These are phyloP conservation scores for Vigna trinervia DNA, from an alignment of 306 rosid genomes.

Conservation along the genomic window DNA sequence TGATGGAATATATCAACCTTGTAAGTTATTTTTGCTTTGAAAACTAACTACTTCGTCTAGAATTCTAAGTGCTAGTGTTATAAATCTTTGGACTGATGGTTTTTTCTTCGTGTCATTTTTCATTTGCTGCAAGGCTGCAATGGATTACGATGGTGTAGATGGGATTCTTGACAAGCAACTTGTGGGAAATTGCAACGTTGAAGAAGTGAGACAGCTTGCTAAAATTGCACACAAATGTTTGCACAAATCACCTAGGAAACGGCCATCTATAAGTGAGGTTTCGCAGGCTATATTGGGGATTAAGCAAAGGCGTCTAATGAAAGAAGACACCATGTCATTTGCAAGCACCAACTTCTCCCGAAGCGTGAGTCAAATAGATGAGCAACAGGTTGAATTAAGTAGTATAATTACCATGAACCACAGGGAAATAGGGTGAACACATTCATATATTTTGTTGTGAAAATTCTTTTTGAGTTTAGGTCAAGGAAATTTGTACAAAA, in stretches of 20 bases:
- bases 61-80: not conserved
- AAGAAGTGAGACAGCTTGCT: slow-evolving; percentile 72
- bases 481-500: slow-evolving; percentile 9
- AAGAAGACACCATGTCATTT: slow-evolving; percentile 68
- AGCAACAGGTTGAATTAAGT: slow-evolving; percentile 71
- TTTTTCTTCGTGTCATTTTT: not conserved
- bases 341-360: slow-evolving; percentile 55
- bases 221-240: slow-evolving; percentile 74
- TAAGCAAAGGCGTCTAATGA: slow-evolving; percentile 60
- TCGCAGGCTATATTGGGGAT: slow-evolving; percentile 69
- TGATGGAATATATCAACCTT: slow-evolving; percentile 72
- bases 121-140: slow-evolving; percentile 60
- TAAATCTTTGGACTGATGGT: not conserved
- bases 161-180: slow-evolving; percentile 72
- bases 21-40: slow-evolving; percentile 55
- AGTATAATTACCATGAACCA: slow-evolving; percentile 46
- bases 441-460: not conserved
- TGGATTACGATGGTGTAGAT: slow-evolving; percentile 76
- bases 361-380: slow-evolving; percentile 67
- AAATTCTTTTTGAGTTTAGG: not conserved
- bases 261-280: slow-evolving; percentile 72
- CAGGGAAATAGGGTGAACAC: slow-evolving; percentile 11
- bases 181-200: slow-evolving; percentile 64
- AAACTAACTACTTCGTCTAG: not conserved
- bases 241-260: slow-evolving; percentile 56